Conservation (phyloP, 371 early-diverging fungal species). For the Mucor racemosus region DNA sequence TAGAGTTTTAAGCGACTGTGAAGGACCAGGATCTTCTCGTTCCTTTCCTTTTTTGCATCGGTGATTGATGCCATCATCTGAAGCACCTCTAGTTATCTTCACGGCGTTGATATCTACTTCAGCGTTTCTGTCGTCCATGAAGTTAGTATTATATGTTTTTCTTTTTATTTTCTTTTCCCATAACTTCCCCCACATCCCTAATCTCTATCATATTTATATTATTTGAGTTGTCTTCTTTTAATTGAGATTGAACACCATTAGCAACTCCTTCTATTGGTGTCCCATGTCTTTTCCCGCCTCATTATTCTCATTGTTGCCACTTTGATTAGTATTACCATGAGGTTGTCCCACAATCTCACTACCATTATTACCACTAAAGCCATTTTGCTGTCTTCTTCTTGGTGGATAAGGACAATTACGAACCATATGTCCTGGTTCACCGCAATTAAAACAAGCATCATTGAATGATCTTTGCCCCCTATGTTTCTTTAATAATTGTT, state of each 20-base stretch:
- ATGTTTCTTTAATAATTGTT: background rate
- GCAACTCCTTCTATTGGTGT: constrained; percentile 12
- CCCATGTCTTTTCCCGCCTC: constrained; percentile 10
- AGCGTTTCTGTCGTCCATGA: no score
- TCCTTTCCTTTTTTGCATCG: no score
- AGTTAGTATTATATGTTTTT: no score
- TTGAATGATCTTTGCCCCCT: background rate
- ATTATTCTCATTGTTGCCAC: background rate
- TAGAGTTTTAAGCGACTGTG: no score
- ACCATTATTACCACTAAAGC: no score
- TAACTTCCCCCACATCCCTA: no score
- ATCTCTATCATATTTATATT: background rate
- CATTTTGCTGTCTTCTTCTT: background rate
- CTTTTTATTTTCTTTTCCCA: no score
- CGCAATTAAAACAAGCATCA: background rate
- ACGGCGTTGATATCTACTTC: no score
- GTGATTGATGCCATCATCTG: no score
- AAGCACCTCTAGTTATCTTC: no score
- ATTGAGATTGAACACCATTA: constrained; percentile 2
- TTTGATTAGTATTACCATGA: background rate
- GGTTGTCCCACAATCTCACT: background rate
- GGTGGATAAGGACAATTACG: background rate
- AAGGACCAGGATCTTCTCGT: no score
- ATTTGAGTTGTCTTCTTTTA: background rate
- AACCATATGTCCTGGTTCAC: background rate